phyloP scores from a whole-genome alignment of 305 asterid genomes.

The Caryopteris hybrid region DNA sequence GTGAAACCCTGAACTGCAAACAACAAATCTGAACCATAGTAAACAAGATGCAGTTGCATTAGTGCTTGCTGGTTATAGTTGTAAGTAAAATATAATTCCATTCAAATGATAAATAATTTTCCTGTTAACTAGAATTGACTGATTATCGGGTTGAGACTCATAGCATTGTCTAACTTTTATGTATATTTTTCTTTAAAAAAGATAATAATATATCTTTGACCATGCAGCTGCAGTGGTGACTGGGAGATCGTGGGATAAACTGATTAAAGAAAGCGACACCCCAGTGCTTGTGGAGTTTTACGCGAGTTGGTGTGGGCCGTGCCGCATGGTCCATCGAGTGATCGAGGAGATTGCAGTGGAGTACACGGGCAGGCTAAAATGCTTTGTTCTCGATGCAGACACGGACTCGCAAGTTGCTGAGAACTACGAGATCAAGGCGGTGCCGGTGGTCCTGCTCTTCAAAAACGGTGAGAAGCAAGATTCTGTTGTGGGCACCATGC shows the following conservation, averaged over 20 bases:
- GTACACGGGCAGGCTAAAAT: slow-evolving; percentile 71
- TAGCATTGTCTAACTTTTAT: slow-evolving; percentile 10
- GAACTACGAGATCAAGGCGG: slow-evolving; percentile 73
- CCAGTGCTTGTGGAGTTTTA: slow-evolving; percentile 85
- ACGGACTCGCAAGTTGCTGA: slow-evolving; percentile 54
- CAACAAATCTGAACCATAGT: background rate
- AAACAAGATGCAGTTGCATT: too few relatives aligned
- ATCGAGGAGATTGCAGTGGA: slow-evolving; percentile 75
- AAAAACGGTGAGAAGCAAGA: slow-evolving; percentile 66
- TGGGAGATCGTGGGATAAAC: slow-evolving; percentile 67
- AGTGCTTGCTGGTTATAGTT: too few relatives aligned
- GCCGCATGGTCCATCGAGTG: slow-evolving; percentile 88
- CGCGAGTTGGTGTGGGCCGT: slow-evolving; percentile 95
- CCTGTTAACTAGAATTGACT: too few relatives aligned
- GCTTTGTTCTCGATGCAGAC: slow-evolving; percentile 68
- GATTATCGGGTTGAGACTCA: too few relatives aligned
- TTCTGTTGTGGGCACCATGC: slow-evolving; percentile 82
- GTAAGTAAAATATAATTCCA: too few relatives aligned
- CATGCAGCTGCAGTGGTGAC: slow-evolving; percentile 52
- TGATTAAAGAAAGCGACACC: slow-evolving; percentile 46
- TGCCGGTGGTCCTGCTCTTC: slow-evolving; percentile 80
- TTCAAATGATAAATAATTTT: too few relatives aligned
- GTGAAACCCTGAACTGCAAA: background rate
- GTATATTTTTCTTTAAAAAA: background rate
- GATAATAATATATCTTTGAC: too few relatives aligned